Evolutionary conservation across 768 basidiomycete species (phyloP), one percentile per base, ranked within the genome.

Genomic region (Pleurotus tuber-regium): DNA sequence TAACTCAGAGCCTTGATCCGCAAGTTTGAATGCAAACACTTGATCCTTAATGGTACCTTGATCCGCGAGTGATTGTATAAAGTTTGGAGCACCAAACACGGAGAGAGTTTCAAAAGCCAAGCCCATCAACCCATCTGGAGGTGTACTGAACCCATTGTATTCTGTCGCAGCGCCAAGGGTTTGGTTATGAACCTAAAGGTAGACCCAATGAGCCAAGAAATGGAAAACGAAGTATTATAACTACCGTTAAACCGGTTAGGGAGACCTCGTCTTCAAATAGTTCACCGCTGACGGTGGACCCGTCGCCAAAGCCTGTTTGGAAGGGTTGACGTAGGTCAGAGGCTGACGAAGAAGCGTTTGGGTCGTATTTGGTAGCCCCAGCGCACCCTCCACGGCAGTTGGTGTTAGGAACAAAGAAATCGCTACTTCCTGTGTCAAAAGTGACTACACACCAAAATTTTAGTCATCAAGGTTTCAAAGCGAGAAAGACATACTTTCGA

Each of bases 391-490:
- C 61, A 19, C 21, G 49, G 54, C 67, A 69, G 7, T 43, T 30
- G 6, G 56, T 42, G 5, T 43, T 54, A 43, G 67, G 67, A 18
- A 69, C 52, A 44, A 70, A 61, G 10, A 66, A 26, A 35, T 69
- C 67, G 5, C 63, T 51, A 11, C 66, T 66, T 5, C 67, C 69
- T 11, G 67, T 69, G 41, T 70, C 69, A 23, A 68, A 67, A 18
- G 62, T 58, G 40, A 63, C 64, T 66, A 19, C n/a, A n/a, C n/a
- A n/a, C n/a, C n/a, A n/a, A n/a, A n/a, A n/a, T n/a, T n/a, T n/a
- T n/a, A n/a, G n/a, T n/a, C n/a, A n/a, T n/a, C n/a, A n/a, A n/a
- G n/a, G n/a, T n/a, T n/a, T n/a, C n/a, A n/a, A n/a, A n/a, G n/a
- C n/a, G n/a, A n/a, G n/a, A n/a, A n/a, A n/a, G n/a, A n/a, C 36